Conservation (phyloP, 768 basidiomycete genomes). For the Kwoniella sp. region DNA sequence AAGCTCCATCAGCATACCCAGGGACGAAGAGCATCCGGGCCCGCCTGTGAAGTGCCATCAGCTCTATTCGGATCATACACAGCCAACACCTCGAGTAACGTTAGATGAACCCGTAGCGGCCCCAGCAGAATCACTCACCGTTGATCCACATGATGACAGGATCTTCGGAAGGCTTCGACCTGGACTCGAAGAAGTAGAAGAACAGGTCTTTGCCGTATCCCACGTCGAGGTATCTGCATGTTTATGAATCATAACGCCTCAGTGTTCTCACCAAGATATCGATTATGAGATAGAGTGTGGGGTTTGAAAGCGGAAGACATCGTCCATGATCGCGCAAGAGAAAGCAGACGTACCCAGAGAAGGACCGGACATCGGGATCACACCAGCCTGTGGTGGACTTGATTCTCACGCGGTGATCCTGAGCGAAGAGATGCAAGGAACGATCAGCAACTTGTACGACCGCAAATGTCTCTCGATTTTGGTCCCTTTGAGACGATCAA, state of each 20-base stretch:
- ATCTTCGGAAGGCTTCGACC: conserved; percentile 57
- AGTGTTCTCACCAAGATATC: not conserved
- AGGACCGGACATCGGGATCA: conserved; percentile 58
- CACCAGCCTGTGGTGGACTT: conserved; percentile 59
- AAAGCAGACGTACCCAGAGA: conserved; percentile 41
- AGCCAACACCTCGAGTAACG: too few relatives aligned
- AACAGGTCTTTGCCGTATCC: conserved; percentile 53
- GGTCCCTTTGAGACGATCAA: too few relatives aligned
- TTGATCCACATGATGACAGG: conserved; percentile 57
- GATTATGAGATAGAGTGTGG: not conserved
- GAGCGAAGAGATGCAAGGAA: not conserved
- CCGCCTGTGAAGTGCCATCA: conserved; percentile 57
- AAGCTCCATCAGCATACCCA: conserved; percentile 73
- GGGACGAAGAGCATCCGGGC: conserved; percentile 64
- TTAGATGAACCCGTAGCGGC: not conserved
- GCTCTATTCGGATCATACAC: too few relatives aligned
- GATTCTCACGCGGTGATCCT: conserved; percentile 57
- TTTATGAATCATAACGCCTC: not conserved
- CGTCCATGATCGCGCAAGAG: too few relatives aligned
- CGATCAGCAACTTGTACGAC: not conserved
- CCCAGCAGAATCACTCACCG: conserved; percentile 31
- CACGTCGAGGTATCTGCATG: conserved; percentile 47
- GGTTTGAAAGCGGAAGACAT: too few relatives aligned
- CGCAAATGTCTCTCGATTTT: not conserved
- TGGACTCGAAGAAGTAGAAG: conserved; percentile 76